These are phyloP conservation scores for Solanum chilense DNA, from an alignment of 257 asterid species.

Conservation along the genomic window DNA sequence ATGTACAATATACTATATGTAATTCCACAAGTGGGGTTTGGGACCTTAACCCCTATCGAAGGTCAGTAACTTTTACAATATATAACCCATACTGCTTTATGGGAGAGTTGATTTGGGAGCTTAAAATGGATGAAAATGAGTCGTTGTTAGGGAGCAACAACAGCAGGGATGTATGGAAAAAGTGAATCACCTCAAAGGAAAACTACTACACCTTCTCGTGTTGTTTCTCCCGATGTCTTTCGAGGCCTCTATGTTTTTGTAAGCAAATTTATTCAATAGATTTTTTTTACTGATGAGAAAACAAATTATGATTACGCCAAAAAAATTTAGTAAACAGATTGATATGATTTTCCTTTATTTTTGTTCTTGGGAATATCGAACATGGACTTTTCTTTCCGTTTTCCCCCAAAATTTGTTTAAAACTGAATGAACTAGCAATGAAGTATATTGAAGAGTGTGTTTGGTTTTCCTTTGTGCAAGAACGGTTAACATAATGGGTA, in stretches of 20 bases:
- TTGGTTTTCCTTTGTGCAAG: not conserved
- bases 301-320: not conserved
- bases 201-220: constrained; percentile 18
- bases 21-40: too few relatives aligned
- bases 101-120: not conserved
- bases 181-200: not conserved
- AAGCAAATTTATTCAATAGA: not conserved
- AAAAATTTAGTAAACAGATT: not conserved
- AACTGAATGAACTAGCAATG: not conserved
- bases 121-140: constrained; percentile 35
- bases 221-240: constrained; percentile 49
- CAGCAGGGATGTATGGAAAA: constrained; percentile 1
- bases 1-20: not conserved
- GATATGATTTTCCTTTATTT: not conserved
- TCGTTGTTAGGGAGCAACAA: constrained; percentile 23
- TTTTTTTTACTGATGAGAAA: not conserved
- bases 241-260: constrained; percentile 49
- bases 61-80: too few relatives aligned
- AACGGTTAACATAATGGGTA: not conserved
- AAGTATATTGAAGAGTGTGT: not conserved
- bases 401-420: not conserved
- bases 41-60: too few relatives aligned
- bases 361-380: not conserved
- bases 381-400: not conserved
- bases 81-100: not conserved